These are phyloP conservation scores for Cryptococcus sp. DNA, from an alignment of 1,284 basidiomycete genomes.

Conservation along the genomic window DNA sequence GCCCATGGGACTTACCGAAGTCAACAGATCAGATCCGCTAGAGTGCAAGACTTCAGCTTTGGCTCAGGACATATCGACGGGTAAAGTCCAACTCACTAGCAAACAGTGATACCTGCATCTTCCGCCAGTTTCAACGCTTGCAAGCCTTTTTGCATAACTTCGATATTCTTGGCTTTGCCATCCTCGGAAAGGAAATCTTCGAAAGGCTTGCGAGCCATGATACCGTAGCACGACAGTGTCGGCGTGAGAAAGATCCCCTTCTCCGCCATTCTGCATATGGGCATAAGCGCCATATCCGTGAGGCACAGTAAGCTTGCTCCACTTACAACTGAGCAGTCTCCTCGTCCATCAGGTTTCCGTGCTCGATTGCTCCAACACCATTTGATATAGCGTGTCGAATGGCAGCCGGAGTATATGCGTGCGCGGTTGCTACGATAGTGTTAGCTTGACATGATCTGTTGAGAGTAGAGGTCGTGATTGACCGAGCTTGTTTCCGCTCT, in stretches of 20 bases:
- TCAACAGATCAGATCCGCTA: too few species aligned
- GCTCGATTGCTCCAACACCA: constrained; percentile 56
- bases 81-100: constrained; percentile 11
- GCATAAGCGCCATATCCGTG: not conserved
- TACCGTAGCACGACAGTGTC: constrained; percentile 56
- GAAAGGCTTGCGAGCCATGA: constrained; percentile 56
- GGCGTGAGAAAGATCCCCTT: constrained; percentile 56
- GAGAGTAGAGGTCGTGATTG: too few species aligned
- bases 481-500: constrained; percentile 47
- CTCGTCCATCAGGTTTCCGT: constrained; percentile 52
- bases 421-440: constrained; percentile 28
- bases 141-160: constrained; percentile 51
- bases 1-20: too few species aligned
- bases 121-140: constrained; percentile 35
- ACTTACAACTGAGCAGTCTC: constrained; percentile 39
- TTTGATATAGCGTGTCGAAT: constrained; percentile 41
- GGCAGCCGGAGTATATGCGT: constrained; percentile 40
- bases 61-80: not conserved
- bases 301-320: not conserved
- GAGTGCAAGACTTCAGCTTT: too few species aligned
- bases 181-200: constrained; percentile 54
- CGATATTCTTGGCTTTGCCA: constrained; percentile 54
- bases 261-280: constrained; percentile 45
- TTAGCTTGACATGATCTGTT: constrained; percentile 42
- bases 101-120: constrained; percentile 35